Evolutionary conservation across 1,284 basidiomycete species (phyloP), one percentile per base, ranked within the genome.

Genomic region (Spongiforma sp.): DNA sequence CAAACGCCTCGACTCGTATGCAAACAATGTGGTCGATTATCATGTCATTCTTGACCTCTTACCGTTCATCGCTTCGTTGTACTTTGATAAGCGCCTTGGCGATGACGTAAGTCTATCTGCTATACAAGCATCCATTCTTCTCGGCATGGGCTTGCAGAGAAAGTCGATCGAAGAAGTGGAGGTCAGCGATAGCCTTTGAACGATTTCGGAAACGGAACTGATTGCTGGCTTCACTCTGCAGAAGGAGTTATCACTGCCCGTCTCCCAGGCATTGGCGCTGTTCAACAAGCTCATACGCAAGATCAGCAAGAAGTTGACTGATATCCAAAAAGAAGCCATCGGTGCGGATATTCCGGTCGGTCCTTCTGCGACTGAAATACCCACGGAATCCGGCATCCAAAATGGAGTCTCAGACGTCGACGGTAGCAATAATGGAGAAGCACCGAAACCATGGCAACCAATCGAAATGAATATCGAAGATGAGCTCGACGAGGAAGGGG

Each of bases 11-110:
- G 93, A 97, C 69, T 93, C 96, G 9, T 99, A 99, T 72, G 92
- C 95, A 7, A 96, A 97, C 78, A 98, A 96, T 79, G 90, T 93
- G 88, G 85, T 99, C 56, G 98, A 99, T 78, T 98, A 97, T 75
- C 96, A 98, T 75, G 94, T 98, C 71, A 89, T 99, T 63, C 83
- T 99, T 57, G 98, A 99, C 77, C 84, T n/a, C n/a, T 82, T 99
- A 6, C 97, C 98, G 0, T 85, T 83, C 1, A 80, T 97, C 39
- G 89, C 94, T 1, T 80, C 84, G 19, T 82, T 99, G 8, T 98
- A 93, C 81, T 99, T 99, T 77, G 88, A 93, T 71, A 85, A 87
- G 64, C 86, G 91, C 26, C 80, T 96, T n/a, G 83, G 81, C 5
- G 74, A 82, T 57, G 89, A 84, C 24, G 82, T 92, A 32, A 85